Base-by-base conservation (phyloP, 2,329 filamentous ascomycete genomes). In the Trichoderma breve region DNA sequence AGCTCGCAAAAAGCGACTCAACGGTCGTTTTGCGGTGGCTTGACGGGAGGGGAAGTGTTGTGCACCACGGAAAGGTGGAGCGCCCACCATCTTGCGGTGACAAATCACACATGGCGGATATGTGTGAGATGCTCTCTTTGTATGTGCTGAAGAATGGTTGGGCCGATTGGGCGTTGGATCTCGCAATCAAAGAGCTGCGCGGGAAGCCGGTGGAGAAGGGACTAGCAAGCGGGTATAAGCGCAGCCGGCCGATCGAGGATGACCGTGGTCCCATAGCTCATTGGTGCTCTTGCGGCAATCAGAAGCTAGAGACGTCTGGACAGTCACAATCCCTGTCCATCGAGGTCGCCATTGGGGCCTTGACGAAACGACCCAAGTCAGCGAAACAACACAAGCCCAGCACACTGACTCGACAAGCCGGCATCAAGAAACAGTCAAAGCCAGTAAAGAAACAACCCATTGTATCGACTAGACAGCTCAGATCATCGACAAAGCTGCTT, bases 221-320 rank as follows among this genome's bases (percentile, higher is more conserved):
- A 3, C 32, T 28, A 14, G 58, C 6, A 43, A 43, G 61, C n/a
- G 61, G 21, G n/a, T 71, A 71, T 43, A 66, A 39, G 61, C 61
- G 61, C 68, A 36, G 30, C 18, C 30, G 39, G 68, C 68, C 61
- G 32, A 66, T 71, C 60, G 68, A 71, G 3, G 68, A 71, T 2
- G 68, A 71, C 26, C 21, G 7, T 7, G 68, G 68, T 51, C 68
- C 68, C 2, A 66, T 64, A 34, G 55, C 21, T 3, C 43, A 66
- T 47, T 71, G 68, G 68, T 71, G 68, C 32, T 71, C 68, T 11
- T 71, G 68, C 68, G 68, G 61, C 68, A 71, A 64, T 43, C 68
- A 47, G 61, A 71, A 71, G 30, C 61, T 66, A 28, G 68, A 71
- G 51, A 28, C 58, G 24, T 55, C 43, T 9, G 68, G 58, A 30